These are phyloP conservation scores for Tolypocladium guangdongense DNA, from an alignment of 2,329 filamentous ascomycete genomes.

Conservation along the genomic window DNA sequence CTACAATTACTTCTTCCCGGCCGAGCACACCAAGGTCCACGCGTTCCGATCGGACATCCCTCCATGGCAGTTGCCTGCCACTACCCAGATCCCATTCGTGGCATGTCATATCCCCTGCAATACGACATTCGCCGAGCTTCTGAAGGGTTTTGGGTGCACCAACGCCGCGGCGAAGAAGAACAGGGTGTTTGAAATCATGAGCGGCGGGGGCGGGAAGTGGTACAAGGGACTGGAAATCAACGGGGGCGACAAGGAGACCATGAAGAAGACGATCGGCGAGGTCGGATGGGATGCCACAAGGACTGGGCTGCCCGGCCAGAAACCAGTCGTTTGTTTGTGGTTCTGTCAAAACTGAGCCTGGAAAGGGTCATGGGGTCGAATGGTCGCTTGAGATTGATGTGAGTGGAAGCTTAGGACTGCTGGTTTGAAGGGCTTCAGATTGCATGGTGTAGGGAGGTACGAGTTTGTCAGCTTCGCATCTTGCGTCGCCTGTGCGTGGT, in stretches of 20 bases:
- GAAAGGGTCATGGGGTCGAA: background rate
- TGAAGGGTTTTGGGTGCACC: slow-evolving; percentile 46
- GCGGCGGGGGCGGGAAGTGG: slow-evolving; percentile 47
- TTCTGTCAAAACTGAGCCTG: slow-evolving; percentile 37
- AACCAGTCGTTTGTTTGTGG: slow-evolving; percentile 50
- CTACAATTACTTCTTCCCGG: slow-evolving; percentile 52
- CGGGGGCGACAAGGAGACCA: slow-evolving; percentile 36
- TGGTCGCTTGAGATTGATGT: background rate
- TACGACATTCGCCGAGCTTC: slow-evolving; percentile 43
- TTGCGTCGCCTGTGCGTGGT: background rate
- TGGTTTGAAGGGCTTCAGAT: background rate
- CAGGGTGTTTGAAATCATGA: slow-evolving; percentile 43
- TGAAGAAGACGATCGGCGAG: slow-evolving; percentile 39
- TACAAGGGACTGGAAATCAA: slow-evolving; percentile 41
- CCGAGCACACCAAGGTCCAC: slow-evolving; percentile 47
- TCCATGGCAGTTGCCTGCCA: slow-evolving; percentile 41
- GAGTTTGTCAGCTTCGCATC: background rate
- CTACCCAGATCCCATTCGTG: slow-evolving; percentile 32
- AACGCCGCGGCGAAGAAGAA: slow-evolving; percentile 43
- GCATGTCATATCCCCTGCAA: slow-evolving; percentile 41
- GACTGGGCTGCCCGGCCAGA: slow-evolving; percentile 34
- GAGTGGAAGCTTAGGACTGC: background rate
- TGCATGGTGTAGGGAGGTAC: background rate
- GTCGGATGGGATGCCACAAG: slow-evolving; percentile 47
- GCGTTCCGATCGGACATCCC: slow-evolving; percentile 39